These are phyloP conservation scores for Decorospora gaudefroyi DNA, from an alignment of 2,329 filamentous ascomycete species.

Conservation along the genomic window DNA sequence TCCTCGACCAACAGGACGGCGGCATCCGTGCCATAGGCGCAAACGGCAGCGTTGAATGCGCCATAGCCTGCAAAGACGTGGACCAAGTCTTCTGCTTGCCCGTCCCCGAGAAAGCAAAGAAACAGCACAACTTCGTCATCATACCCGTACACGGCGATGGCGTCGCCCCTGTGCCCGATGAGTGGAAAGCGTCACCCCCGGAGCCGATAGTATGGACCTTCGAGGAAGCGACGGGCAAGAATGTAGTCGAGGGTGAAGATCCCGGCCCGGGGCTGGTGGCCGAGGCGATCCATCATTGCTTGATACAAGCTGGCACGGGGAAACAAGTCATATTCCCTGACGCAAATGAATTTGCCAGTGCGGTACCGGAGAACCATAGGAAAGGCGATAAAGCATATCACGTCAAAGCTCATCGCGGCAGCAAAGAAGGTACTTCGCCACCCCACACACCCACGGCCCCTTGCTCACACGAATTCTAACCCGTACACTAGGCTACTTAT, in stretches of 20 bases:
- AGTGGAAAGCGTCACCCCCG: slow-evolving; percentile 43
- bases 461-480: too few species aligned
- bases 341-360: slow-evolving; percentile 63
- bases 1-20: slow-evolving; percentile 53
- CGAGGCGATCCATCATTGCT: slow-evolving; percentile 46
- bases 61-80: slow-evolving; percentile 56
- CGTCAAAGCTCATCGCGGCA: slow-evolving; percentile 66
- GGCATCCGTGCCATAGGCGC: slow-evolving; percentile 57
- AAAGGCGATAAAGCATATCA: slow-evolving; percentile 67
- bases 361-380: slow-evolving; percentile 62
- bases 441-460: not conserved
- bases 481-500: slow-evolving; percentile 63
- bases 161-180: slow-evolving; percentile 52
- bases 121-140: slow-evolving; percentile 66
- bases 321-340: slow-evolving; percentile 59
- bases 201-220: slow-evolving; percentile 66
- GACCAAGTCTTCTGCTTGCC: slow-evolving; percentile 65
- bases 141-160: slow-evolving; percentile 59
- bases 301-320: slow-evolving; percentile 52
- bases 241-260: slow-evolving; percentile 50
- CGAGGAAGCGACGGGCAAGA: slow-evolving; percentile 56
- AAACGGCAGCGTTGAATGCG: slow-evolving; percentile 59
- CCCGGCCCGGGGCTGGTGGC: slow-evolving; percentile 53
- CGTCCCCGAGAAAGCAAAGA: slow-evolving; percentile 66
- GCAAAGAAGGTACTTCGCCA: slow-evolving; percentile 62